A percentile compares a stretch with the other conserved stretches of the same genome.
Conservation (phyloP, 2,329 filamentous ascomycete species). For the Trichophyton simii region DNA sequence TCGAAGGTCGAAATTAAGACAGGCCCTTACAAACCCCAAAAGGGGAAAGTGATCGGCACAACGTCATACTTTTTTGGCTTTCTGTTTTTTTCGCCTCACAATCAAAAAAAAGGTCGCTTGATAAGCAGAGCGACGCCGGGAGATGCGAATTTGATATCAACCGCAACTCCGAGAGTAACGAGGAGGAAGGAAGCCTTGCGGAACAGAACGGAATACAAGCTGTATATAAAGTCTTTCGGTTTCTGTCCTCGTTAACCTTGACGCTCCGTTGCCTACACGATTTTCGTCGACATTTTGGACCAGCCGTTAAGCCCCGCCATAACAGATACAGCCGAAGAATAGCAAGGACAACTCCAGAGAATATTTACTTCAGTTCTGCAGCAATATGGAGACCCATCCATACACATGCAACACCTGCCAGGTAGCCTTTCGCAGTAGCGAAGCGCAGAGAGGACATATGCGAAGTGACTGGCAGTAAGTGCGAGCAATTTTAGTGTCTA, state of each 20-base stretch:
- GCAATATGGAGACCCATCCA: slow-evolving; percentile 50
- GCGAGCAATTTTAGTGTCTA: not conserved
- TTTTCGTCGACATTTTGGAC: not conserved
- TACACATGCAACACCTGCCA: slow-evolving; percentile 98
- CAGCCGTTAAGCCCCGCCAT: not conserved
- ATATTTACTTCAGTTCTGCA: not conserved
- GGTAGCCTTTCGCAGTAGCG: slow-evolving; percentile 87
- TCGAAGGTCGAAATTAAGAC: not conserved
- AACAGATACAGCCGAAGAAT: not conserved
- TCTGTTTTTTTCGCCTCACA: slow-evolving; percentile 1
- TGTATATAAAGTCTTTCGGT: not conserved
- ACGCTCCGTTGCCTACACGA: not conserved
- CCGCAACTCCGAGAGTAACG: not conserved
- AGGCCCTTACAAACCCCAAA: not conserved
- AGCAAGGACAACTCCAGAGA: not conserved
- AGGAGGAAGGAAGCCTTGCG: not conserved
- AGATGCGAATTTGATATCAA: not conserved
- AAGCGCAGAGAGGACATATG: slow-evolving; percentile 91
- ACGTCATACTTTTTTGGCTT: not conserved
- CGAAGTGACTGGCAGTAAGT: slow-evolving; percentile 96
- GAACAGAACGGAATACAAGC: not conserved
- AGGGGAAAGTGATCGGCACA: not conserved
- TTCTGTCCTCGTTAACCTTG: not conserved
- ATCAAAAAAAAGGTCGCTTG: not conserved
- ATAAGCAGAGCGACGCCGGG: not conserved